Base-by-base conservation (phyloP, 768 basidiomycete genomes). In the Macrolepiota albuminosa region DNA sequence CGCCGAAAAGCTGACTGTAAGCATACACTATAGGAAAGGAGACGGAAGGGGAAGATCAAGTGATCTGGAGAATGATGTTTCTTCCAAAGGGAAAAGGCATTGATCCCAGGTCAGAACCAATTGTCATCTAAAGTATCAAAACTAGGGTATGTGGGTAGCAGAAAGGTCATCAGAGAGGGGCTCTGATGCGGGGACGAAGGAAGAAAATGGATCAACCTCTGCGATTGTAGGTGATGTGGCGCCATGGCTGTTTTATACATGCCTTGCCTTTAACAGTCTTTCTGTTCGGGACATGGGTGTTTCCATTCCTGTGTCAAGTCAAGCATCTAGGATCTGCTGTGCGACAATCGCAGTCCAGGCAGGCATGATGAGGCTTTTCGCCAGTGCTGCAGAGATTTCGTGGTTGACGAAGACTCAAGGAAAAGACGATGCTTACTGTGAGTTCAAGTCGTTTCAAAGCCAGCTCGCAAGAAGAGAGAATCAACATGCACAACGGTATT, bases 301-400 rank as follows among this genome's bases (percentile, higher is more conserved):
- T 45, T 52, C 39, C 65, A 64, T 74, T 74, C 52, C 68, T 70
- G 61, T 75, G 74, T 10, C 74, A 67, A 6, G 69, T 69, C 46
- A 74, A 60, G 21, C 69, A 70, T 1, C 69, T 71, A 2, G 71
- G 71, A 54, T 75, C 72, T 6, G 67, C 59, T 5, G 70, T 70
- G 6, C 63, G 59, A 56, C 65, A 73, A 11, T 63, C 59, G 57
- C 74, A 74, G 18, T 65, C 59, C 1, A 68, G 66, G 60, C 73
- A 75, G 14, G 61, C 49, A 7, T 69, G 60, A 7, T 69, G 60
- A 3, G 70, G 64, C 56, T 70, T 68, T 34, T 68, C 64, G 11
- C 70, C 69, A 39, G 71, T 72, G 55, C 73, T 75, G 49, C 33
- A 54, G 46, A 55, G 26, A 46, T 43, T 21, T 50, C 5, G 37